Evolutionary conservation across 352 stramenopile genomes (phyloP).

Genomic region (Phytopythium helicoides): DNA sequence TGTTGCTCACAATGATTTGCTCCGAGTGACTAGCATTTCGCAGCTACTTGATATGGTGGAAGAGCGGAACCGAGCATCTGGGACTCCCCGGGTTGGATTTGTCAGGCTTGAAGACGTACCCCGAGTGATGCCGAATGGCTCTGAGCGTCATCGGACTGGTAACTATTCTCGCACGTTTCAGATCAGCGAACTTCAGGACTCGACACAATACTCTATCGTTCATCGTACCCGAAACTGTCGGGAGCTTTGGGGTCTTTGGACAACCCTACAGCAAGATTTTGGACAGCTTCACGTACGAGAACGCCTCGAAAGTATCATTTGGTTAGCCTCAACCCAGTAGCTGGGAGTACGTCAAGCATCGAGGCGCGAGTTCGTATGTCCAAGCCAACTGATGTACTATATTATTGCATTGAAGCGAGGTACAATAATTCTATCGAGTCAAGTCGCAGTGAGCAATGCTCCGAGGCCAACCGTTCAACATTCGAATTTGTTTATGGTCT

Average conservation of each 20-base stretch:
- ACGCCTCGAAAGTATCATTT: constrained; percentile 57
- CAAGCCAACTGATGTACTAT: constrained; percentile 56
- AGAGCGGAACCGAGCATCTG: constrained; percentile 8
- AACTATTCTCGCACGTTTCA: constrained; percentile 26
- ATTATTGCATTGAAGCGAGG: constrained; percentile 29
- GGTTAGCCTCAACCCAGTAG: constrained; percentile 17
- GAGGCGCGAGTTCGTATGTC: constrained; percentile 48
- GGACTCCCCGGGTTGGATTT: neutral
- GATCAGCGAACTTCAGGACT: constrained; percentile 41
- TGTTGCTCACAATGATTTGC: constrained; percentile 10
- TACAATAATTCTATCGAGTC: neutral
- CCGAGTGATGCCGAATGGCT: constrained; percentile 2
- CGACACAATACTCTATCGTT: constrained; percentile 47
- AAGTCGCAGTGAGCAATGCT: constrained; percentile 11
- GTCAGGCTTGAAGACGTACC: neutral
- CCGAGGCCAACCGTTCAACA: constrained; percentile 27
- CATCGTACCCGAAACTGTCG: constrained; percentile 63
- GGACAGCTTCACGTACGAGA: constrained; percentile 61
- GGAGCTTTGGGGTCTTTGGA: constrained; percentile 63
- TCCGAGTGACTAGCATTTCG: constrained; percentile 16
- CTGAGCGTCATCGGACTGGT: neutral
- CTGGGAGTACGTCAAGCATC: constrained; percentile 37
- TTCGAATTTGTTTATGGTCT: constrained; percentile 21
- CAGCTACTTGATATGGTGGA: constrained; percentile 24
- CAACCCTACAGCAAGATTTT: constrained; percentile 35